Conservation (phyloP, 1,284 basidiomycete genomes). For the Pseudozyma thailandica region DNA sequence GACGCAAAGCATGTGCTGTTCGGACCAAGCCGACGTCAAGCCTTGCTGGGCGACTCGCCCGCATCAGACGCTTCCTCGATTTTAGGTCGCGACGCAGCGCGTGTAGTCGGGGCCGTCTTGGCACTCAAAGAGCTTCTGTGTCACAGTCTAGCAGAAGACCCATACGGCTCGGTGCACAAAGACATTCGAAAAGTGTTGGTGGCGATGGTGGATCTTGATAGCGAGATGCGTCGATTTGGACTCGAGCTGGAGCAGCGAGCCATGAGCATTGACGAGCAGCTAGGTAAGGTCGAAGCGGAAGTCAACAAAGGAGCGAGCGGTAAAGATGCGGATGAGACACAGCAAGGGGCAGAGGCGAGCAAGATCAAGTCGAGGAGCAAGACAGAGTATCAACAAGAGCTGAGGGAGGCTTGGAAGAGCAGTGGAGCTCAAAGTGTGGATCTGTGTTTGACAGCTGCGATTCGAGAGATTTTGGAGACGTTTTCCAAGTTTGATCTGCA, state of each 20-base stretch:
- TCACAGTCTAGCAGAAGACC: constrained; percentile 53
- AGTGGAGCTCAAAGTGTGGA: constrained; percentile 29
- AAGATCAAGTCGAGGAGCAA: not conserved
- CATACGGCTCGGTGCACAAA: constrained; percentile 52
- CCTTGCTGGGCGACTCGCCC: constrained; percentile 24
- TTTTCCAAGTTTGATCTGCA: constrained; percentile 36
- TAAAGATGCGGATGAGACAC: not conserved
- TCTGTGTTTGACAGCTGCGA: constrained; percentile 8
- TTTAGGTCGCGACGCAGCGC: constrained; percentile 19
- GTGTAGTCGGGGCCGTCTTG: constrained; percentile 19
- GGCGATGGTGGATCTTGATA: constrained; percentile 22
- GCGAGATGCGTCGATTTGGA: constrained; percentile 22
- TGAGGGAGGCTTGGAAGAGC: constrained; percentile 20
- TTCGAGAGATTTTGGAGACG: constrained; percentile 31
- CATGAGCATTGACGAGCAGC: constrained; percentile 11
- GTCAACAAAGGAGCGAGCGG: not conserved
- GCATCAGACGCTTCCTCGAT: constrained; percentile 12
- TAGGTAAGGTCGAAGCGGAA: constrained; percentile 11
- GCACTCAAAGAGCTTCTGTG: constrained; percentile 41
- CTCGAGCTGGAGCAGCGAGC: constrained; percentile 33
- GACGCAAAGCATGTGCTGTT: constrained; percentile 58
- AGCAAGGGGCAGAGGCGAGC: not conserved
- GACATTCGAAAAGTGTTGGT: constrained; percentile 37
- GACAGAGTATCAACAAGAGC: constrained; percentile 10
- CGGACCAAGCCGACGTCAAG: constrained; percentile 30